A percentile compares a stretch with the other conserved stretches of the same genome.
Conservation (phyloP, 164 flowering plant genomes). For the Warburgia ugandensis region DNA sequence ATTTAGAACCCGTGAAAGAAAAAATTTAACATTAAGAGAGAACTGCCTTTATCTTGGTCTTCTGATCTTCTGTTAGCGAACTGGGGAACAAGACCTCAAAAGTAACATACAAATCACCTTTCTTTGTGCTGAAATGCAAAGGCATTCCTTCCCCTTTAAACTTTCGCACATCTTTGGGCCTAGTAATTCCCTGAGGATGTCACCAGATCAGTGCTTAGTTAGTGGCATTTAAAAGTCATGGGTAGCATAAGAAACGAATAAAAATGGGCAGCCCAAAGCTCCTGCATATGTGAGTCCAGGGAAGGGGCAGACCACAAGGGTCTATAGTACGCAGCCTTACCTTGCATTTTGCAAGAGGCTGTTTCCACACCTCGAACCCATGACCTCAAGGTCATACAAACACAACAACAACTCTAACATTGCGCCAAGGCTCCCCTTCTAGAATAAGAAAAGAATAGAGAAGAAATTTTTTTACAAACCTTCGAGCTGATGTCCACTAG, state of each 20-base stretch:
- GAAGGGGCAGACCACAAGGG: too few species aligned
- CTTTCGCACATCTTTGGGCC: slow-evolving; percentile 88
- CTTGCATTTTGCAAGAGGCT: too few species aligned
- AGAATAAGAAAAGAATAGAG: background rate
- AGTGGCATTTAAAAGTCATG: too few species aligned
- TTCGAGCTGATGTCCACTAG: slow-evolving; percentile 70
- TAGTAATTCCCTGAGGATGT: slow-evolving; percentile 71
- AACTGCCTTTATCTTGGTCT: slow-evolving; percentile 65
- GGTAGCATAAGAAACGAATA: too few species aligned
- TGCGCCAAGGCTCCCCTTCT: background rate
- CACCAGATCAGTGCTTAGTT: background rate
- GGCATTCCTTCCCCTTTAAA: slow-evolving; percentile 99
- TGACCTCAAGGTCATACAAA: too few species aligned
- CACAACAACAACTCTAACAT: too few species aligned
- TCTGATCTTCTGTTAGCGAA: slow-evolving; percentile 83
- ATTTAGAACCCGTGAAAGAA: slow-evolving; percentile 7
- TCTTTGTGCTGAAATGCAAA: slow-evolving; percentile 70
- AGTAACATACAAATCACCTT: slow-evolving; percentile 76
- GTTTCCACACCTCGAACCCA: too few species aligned
- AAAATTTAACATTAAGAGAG: slow-evolving; percentile 31
- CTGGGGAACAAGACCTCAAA: slow-evolving; percentile 90
- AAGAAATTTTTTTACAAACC: slow-evolving; percentile 42
- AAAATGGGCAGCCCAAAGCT: too few species aligned
- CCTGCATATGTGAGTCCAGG: too few species aligned
- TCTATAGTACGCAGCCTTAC: too few species aligned